A percentile compares a stretch with the other conserved stretches of the same genome.
Evolutionary conservation across 148 eudicot genomes (phyloP).

Genomic region (Tetragonia tetragonoides): DNA sequence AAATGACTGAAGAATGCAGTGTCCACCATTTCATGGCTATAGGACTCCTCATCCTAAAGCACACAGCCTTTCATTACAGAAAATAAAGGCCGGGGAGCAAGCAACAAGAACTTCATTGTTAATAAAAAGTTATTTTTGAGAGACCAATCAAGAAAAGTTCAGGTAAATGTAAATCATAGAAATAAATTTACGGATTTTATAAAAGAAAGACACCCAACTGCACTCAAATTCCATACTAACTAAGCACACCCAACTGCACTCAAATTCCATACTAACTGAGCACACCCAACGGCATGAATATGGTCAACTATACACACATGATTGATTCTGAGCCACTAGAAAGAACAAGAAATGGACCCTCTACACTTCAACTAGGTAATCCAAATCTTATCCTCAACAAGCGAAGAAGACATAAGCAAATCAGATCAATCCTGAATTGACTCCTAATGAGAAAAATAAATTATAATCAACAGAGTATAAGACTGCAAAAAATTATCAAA

Average conservation of each 20-base stretch:
- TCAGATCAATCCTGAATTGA: not conserved
- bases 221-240: not conserved
- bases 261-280: not conserved
- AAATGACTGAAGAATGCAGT: too few relatives aligned
- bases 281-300: too few relatives aligned
- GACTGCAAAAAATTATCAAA: not conserved
- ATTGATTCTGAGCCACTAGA: not conserved
- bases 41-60: not conserved
- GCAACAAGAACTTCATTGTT: too few relatives aligned
- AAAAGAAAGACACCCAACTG: not conserved
- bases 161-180: not conserved
- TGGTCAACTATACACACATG: not conserved
- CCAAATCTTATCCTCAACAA: not conserved
- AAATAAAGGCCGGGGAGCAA: too few relatives aligned
- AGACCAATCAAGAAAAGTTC: not conserved
- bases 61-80: too few relatives aligned
- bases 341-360: not conserved
- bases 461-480: not conserved
- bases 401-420: not conserved
- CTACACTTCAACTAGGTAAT: not conserved
- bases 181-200: not conserved
- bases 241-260: not conserved
- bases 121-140: too few relatives aligned
- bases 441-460: not conserved
- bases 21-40: too few relatives aligned